These are phyloP conservation scores for Skeletonema grethae DNA, from an alignment of 108 stramenopile genomes.

Conservation along the genomic window DNA sequence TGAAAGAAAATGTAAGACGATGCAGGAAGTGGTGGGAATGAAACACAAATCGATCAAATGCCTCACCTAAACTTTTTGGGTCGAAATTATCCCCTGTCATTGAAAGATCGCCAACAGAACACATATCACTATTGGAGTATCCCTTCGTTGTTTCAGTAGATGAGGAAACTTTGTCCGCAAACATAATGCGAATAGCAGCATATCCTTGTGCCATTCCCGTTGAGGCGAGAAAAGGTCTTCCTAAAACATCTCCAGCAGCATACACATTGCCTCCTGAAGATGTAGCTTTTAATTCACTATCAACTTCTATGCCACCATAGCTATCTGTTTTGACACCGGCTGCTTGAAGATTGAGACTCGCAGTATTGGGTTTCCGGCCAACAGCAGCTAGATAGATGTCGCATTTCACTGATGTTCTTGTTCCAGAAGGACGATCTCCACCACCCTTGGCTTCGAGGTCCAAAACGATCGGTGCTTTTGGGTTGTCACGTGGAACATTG, in stretches of 20 bases:
- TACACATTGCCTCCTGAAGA: slow-evolving; percentile 63
- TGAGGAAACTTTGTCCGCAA: slow-evolving; percentile 18
- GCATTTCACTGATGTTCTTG: slow-evolving; percentile 51
- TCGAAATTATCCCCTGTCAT: slow-evolving; percentile 64
- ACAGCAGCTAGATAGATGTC: slow-evolving; percentile 84
- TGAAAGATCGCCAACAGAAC: slow-evolving; percentile 38
- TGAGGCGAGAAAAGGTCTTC: slow-evolving; percentile 78
- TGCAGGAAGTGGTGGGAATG: too few relatives aligned
- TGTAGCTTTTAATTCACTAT: slow-evolving; percentile 54
- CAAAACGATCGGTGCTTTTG: slow-evolving; percentile 60
- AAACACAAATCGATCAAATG: too few relatives aligned
- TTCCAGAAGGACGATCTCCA: slow-evolving; percentile 39
- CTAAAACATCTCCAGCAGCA: slow-evolving; percentile 85
- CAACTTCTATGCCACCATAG: slow-evolving; percentile 75
- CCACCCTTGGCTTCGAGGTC: slow-evolving; percentile 65
- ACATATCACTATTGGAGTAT: slow-evolving; percentile 10
- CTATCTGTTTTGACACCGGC: slow-evolving; percentile 72
- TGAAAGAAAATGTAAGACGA: too few relatives aligned
- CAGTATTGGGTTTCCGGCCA: slow-evolving; percentile 79
- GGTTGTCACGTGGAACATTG: slow-evolving; percentile 51
- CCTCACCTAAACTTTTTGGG: slow-evolving; percentile 55
- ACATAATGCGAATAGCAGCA: slow-evolving; percentile 64
- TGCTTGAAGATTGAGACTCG: slow-evolving; percentile 59
- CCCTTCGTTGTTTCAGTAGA: not conserved
- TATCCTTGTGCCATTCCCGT: slow-evolving; percentile 83